Base-by-base conservation (phyloP, 257 asterid genomes). In the Fraxinus excelsior region DNA sequence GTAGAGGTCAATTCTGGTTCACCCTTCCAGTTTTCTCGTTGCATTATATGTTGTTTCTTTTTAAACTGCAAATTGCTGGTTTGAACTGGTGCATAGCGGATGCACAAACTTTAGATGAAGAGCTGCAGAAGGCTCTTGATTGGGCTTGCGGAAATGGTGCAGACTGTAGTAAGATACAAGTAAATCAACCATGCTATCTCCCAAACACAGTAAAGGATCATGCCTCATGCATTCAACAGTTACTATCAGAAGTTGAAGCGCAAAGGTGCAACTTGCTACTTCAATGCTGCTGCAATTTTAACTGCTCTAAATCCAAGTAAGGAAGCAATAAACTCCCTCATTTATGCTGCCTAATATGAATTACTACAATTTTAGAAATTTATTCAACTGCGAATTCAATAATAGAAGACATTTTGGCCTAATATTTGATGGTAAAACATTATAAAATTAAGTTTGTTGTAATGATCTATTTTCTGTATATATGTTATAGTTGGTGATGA, bases 101-200 rank as follows among this genome's bases (percentile, higher is more conserved):
- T 60, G 96, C 85, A 87, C 99, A 96, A 79, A 79, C 88, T 0
- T 85, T 90, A 8, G 98, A 87, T 16, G 92, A 77, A 0, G 88
- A 80, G 78, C 72, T 93, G 82, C 62, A 73, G 84, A 76, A 44
- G 4, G 98, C 98, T 2, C 72, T 84, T 82, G 82, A 77, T 28
- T 93, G 98, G 99, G 99, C 97, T 2, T 96, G 98, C 34, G 70
- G 70, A 26, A 91, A 91, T 68, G 99, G 98, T 0, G 97, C 91
- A 29, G 87, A 91, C 70, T 96, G 99, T 82, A 67, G 84, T 6
- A 75, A 83, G 67, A 86, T 93, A 53, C 83, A 83, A 56, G 74
- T 76, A 56, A 79, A 79, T 2, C 79, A 81, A 71, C 51, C 88
- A 5, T 93, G 98, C 75, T 87, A 77, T 71, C 49, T 79, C 0